These are phyloP conservation scores for Ramaria sp. DNA, from an alignment of 768 basidiomycete genomes.

Conservation along the genomic window DNA sequence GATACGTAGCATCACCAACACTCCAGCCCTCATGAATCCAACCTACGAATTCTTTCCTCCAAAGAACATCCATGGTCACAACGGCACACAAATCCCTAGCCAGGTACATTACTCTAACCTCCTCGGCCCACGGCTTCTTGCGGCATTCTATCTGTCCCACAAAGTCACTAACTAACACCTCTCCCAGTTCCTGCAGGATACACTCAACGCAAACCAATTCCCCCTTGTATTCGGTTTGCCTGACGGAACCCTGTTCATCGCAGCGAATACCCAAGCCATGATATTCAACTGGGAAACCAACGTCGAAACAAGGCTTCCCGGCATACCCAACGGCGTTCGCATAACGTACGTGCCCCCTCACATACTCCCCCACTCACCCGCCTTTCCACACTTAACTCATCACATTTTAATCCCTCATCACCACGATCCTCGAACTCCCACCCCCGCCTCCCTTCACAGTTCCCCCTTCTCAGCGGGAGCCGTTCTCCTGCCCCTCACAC, in stretches of 20 bases:
- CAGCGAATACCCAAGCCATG: conserved; percentile 32
- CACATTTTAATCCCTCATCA: not conserved
- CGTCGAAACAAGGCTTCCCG: conserved; percentile 27
- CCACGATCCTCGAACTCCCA: not conserved
- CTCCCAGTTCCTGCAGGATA: conserved; percentile 11
- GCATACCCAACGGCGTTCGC: conserved; percentile 32
- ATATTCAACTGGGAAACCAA: no score
- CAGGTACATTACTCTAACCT: not conserved
- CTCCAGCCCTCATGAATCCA: conserved; percentile 58
- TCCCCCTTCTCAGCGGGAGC: conserved; percentile 15
- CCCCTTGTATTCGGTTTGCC: conserved; percentile 23
- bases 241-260: conserved; percentile 30
- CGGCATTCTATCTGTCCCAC: no score
- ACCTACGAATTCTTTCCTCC: conserved; percentile 77
- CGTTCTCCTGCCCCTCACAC: conserved; percentile 26
- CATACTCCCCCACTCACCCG: no score
- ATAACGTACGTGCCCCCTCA: conserved; percentile 14
- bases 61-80: conserved; percentile 35
- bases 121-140: no score
- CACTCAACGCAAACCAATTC: conserved; percentile 17
- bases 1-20: conserved; percentile 58
- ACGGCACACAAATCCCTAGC: conserved; percentile 41
- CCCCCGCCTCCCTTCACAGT: no score
- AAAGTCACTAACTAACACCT: no score
- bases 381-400: not conserved